These are phyloP conservation scores for Populus pruinosa DNA, from an alignment of 345 rosid genomes.

Conservation along the genomic window DNA sequence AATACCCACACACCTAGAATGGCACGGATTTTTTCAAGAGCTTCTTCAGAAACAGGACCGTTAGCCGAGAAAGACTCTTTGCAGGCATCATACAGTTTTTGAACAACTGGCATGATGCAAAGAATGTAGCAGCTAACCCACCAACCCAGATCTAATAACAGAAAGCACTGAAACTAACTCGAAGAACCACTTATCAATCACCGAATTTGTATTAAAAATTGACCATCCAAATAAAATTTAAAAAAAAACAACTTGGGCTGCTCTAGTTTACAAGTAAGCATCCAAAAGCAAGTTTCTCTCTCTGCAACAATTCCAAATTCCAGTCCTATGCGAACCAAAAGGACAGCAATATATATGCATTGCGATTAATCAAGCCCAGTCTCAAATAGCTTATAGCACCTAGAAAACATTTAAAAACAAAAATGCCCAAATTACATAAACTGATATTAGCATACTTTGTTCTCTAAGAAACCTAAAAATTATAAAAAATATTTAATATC, in stretches of 20 bases:
- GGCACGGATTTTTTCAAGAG: constrained; percentile 58
- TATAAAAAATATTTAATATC: background rate
- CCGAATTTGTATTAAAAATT: background rate
- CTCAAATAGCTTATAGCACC: constrained; percentile 11
- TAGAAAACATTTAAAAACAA: constrained; percentile 5
- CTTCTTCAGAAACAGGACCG: constrained; percentile 77
- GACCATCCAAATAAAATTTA: constrained; percentile 8
- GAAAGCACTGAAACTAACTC: constrained; percentile 1
- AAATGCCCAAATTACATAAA: no score
- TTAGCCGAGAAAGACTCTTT: constrained; percentile 58
- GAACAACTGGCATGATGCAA: constrained; percentile 32
- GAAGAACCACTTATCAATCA: background rate
- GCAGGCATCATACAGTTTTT: constrained; percentile 77
- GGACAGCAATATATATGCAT: constrained; percentile 13
- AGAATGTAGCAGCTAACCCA: constrained; percentile 2
- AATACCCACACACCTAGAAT: constrained; percentile 50
- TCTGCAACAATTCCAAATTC: constrained; percentile 27
- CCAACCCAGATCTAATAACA: constrained; percentile 1
- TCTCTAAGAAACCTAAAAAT: background rate
- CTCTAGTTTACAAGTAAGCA: constrained; percentile 17
- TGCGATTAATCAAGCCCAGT: constrained; percentile 8
- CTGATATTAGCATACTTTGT: background rate
- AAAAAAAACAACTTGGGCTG: background rate
- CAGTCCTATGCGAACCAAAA: constrained; percentile 11
- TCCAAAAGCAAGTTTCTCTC: constrained; percentile 9